Percentiles rank a stretch among this genome's conserved stretches.
Evolutionary conservation across 345 rosid species (phyloP).

Genomic region (Hibiscus syriacus): DNA sequence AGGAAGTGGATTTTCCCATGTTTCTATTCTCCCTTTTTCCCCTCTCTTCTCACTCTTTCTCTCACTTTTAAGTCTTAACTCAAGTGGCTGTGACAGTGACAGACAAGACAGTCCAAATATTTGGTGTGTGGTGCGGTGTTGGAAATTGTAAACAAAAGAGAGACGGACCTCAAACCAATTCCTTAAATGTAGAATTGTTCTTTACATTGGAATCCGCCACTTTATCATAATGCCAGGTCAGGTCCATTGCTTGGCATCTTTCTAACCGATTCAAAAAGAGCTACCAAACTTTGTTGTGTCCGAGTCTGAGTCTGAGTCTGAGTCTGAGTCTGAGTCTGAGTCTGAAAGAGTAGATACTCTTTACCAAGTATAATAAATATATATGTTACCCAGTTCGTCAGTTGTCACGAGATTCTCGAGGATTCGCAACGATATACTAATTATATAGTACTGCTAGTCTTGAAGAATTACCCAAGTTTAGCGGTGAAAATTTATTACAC

Average conservation of each 20-base stretch:
- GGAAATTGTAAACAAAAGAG: conserved; percentile 34
- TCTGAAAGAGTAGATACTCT: no score
- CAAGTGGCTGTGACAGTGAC: background rate
- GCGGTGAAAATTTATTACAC: background rate
- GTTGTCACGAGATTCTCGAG: conserved; percentile 3
- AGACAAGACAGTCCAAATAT: conserved; percentile 17
- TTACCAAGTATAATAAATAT: no score
- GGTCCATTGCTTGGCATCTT: background rate
- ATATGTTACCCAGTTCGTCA: background rate
- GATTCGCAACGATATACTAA: no score
- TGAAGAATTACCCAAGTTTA: background rate
- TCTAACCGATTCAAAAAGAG: conserved; percentile 8
- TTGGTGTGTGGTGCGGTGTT: conserved; percentile 21
- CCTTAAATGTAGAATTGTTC: conserved; percentile 23
- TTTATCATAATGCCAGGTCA: background rate
- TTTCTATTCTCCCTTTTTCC: background rate
- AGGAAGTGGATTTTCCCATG: conserved; percentile 41
- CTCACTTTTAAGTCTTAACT: background rate
- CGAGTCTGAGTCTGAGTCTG: no score
- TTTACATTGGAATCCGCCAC: conserved; percentile 34
- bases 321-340: no score
- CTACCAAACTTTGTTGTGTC: conserved; percentile 6
- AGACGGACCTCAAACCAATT: conserved; percentile 41
- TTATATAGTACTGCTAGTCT: no score
- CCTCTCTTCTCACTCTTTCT: conserved; percentile 1